phyloP scores from a whole-genome alignment of 2,329 filamentous ascomycete species.

The Xylariomycetidae sp. region DNA sequence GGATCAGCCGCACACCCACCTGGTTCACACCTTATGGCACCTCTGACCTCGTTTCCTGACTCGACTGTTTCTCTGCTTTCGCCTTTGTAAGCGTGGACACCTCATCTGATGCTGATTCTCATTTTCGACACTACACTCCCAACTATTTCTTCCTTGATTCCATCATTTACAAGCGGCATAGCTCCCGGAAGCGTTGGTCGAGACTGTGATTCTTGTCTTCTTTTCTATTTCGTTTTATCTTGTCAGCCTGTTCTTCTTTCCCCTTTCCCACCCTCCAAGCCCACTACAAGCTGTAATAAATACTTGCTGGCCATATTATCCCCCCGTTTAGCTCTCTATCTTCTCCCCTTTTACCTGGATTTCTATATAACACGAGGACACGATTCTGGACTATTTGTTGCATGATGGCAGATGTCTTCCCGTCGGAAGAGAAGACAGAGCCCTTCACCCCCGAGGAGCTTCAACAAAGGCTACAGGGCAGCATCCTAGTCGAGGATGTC shows the following conservation, averaged over 20 bases:
- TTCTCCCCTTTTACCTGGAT: conserved; percentile 4
- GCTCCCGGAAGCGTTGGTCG: no score
- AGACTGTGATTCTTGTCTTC: conserved; percentile 10
- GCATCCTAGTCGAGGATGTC: conserved; percentile 42
- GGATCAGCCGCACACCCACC: not conserved
- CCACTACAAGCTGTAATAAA: conserved; percentile 1
- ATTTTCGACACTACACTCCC: no score
- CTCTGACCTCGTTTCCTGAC: conserved; percentile 2
- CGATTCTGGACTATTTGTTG: conserved; percentile 10
- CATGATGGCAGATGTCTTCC: conserved; percentile 43
- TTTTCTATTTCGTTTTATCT: conserved; percentile 6
- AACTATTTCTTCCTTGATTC: no score
- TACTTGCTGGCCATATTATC: no score
- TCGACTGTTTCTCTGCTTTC: no score
- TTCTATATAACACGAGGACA: conserved; percentile 2
- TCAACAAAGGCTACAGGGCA: conserved; percentile 40
- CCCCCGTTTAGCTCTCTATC: no score
- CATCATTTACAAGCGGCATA: no score
- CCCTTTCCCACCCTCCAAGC: not conserved
- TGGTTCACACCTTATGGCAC: not conserved
- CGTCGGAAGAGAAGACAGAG: conserved; percentile 51
- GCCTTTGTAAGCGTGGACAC: no score
- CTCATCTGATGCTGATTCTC: no score
- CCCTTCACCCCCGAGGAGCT: conserved; percentile 55
- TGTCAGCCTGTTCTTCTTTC: not conserved